These are phyloP conservation scores for Vitis cinerea DNA, from an alignment of 164 flowering plant species.

Conservation along the genomic window DNA sequence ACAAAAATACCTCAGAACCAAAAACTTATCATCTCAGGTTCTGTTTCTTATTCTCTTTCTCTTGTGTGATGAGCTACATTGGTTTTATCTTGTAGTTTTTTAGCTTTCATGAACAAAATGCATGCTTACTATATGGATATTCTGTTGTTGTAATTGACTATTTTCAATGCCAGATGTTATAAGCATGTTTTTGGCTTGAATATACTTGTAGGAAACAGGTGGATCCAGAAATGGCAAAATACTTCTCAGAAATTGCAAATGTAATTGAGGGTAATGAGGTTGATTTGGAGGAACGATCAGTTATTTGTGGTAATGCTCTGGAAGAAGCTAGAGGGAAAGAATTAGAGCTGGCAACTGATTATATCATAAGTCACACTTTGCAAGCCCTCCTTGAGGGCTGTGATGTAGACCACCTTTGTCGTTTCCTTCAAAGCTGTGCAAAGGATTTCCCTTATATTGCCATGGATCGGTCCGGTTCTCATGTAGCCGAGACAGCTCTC, in stretches of 20 bases:
- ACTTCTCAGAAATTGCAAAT: slow-evolving; percentile 80
- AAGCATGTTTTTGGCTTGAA: slow-evolving; percentile 7
- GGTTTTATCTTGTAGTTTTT: not conserved
- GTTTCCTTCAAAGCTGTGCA: slow-evolving; percentile 64
- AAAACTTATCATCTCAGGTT: slow-evolving; percentile 54
- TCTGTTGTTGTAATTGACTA: not conserved
- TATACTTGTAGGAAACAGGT: slow-evolving; percentile 64
- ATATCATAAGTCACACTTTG: slow-evolving; percentile 69
- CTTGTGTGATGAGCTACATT: too few species aligned
- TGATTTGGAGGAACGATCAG: slow-evolving; percentile 63
- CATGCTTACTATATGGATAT: not conserved
- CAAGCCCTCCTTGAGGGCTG: slow-evolving; percentile 81
- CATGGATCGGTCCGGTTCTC: slow-evolving; percentile 86
- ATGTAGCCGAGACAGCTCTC: slow-evolving; percentile 88
- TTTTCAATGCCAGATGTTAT: not conserved
- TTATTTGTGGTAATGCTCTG: slow-evolving; percentile 83
- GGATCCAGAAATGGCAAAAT: slow-evolving; percentile 79
- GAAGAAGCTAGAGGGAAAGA: slow-evolving; percentile 90
- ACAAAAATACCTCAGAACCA: slow-evolving; percentile 21
- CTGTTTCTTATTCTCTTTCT: too few species aligned
- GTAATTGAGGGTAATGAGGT: slow-evolving; percentile 61
- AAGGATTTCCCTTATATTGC: slow-evolving; percentile 65
- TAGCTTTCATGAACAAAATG: not conserved
- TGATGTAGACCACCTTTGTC: slow-evolving; percentile 66
- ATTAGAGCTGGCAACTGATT: slow-evolving; percentile 80